Base-by-base conservation (phyloP, 352 stramenopile genomes). In the Pythium volutum region DNA sequence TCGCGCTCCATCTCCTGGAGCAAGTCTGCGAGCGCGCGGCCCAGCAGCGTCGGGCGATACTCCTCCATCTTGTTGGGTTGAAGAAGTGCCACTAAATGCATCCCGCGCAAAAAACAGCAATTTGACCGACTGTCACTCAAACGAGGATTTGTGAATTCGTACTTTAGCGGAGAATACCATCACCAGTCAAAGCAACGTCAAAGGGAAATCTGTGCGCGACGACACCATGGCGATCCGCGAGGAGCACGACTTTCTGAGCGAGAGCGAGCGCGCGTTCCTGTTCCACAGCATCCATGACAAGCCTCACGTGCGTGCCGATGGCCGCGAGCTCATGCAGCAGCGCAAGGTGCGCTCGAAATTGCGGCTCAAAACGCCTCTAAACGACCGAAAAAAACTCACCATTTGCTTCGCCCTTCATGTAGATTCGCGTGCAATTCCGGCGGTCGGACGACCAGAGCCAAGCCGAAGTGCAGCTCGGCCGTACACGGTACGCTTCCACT, bases 371-470 rank as follows among this genome's bases (percentile, higher is more conserved):
- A n/a, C 11, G 7, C 14, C 25, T 45, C 25, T 11, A 52, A 20
- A 4, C 26, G 22, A 10, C 23, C n/a, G 2, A 34, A 10, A 34
- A 34, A 34, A 34, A 5, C 1, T 5, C 29, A 5, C 29, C 29
- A 34, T 33, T 7, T 48, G 8, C 23, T 6, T 56, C 34, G 9
- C 49, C 4, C 15, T 38, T 20, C 33, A 18, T 23, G 10, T 20
- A 84, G 69, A 88, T 91, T 55, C 76, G 78, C 54, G 73, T 94
- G n/a, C 79, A 94, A 57, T 94, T 94, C 66, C 84, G 84, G 1
- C 77, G 84, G 41, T 90, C 69, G 22, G 81, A 91, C 38, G 71
- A 71, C 54, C 81, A 89, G 61, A 89, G 80, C 58, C 82, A 92
- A 73, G 84, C 82, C 2, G 83, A 91, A 57, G 77, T 94, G 41